Base-by-base conservation (phyloP, 2,329 filamentous ascomycete species). In the Colletotrichum gigasporum region DNA sequence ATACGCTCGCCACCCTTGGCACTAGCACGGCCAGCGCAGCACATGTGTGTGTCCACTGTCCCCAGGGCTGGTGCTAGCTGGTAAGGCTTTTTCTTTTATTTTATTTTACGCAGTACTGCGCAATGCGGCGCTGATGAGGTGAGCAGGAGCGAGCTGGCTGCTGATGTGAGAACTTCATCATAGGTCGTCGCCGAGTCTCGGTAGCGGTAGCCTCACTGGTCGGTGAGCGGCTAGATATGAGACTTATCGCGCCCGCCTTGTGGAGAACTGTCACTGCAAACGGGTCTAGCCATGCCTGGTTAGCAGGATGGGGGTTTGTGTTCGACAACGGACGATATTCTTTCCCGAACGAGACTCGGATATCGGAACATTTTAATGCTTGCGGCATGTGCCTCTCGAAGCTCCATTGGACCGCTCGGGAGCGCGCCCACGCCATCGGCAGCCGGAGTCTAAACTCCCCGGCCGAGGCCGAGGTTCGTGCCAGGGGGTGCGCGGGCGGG, bases 1-100 rank as follows among this genome's bases (percentile, higher is more conserved):
- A 54, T 42, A 54, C 24, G 30, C 41, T n/a, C 37, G 55, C 48
- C 56, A 48, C 41, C 20, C 55, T 61, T 47, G 41, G 55, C 47
- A 22, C 16, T 35, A 54, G 11, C 10, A 41, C 35, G 26, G 61
- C 16, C 20, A 30, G 26, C 48, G n/a, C 53, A 45, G 45, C 52
- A 54, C n/a, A n/a, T n/a, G n/a, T n/a, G n/a, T n/a, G n/a, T n/a
- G n/a, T n/a, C n/a, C n/a, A n/a, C n/a, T n/a, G n/a, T n/a, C n/a
- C n/a, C n/a, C n/a, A n/a, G n/a, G n/a, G n/a, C n/a, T n/a, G n/a
- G n/a, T n/a, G n/a, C n/a, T n/a, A n/a, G n/a, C n/a, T n/a, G n/a
- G n/a, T n/a, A n/a, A n/a, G n/a, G n/a, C n/a, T n/a, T n/a, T n/a
- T n/a, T n/a, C n/a, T n/a, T n/a, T n/a, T n/a, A n/a, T n/a, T n/a